Percentiles rank a stretch among this genome's conserved stretches.
These are phyloP conservation scores for Linum tenue DNA, from an alignment of 345 rosid species.

Conservation along the genomic window DNA sequence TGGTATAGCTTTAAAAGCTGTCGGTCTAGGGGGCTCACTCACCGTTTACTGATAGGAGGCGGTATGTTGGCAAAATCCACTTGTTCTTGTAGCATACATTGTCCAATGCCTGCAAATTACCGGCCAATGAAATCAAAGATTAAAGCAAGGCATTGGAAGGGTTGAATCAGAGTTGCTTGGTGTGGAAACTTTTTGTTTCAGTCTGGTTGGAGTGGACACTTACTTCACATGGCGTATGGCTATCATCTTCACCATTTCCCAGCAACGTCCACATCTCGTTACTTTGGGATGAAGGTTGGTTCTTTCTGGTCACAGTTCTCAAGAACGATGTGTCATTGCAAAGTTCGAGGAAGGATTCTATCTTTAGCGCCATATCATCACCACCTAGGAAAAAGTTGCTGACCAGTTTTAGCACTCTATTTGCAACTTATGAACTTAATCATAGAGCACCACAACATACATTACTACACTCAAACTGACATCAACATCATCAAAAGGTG, in stretches of 20 bases:
- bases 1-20: background rate
- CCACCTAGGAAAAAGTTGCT: conserved; percentile 17
- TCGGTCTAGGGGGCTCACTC: conserved; percentile 9
- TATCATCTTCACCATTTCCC: conserved; percentile 23
- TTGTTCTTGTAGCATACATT: conserved; percentile 34
- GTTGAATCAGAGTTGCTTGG: background rate
- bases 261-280: conserved; percentile 22
- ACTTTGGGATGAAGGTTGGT: conserved; percentile 18
- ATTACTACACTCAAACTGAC: too few relatives aligned
- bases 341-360: conserved; percentile 39
- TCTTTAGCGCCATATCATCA: conserved; percentile 34
- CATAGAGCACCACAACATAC: too few relatives aligned
- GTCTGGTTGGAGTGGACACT: conserved; percentile 3
- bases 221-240: conserved; percentile 41
- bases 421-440: too few relatives aligned
- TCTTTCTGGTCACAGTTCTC: conserved; percentile 14
- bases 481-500: background rate
- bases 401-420: too few relatives aligned
- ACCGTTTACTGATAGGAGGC: conserved; percentile 43
- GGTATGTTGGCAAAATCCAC: conserved; percentile 60
- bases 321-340: conserved; percentile 24
- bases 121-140: background rate
- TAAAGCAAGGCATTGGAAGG: background rate
- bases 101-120: conserved; percentile 48
- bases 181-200: background rate